Base-by-base conservation (phyloP, 164 flowering plant species). In the Protea cynaroides region DNA sequence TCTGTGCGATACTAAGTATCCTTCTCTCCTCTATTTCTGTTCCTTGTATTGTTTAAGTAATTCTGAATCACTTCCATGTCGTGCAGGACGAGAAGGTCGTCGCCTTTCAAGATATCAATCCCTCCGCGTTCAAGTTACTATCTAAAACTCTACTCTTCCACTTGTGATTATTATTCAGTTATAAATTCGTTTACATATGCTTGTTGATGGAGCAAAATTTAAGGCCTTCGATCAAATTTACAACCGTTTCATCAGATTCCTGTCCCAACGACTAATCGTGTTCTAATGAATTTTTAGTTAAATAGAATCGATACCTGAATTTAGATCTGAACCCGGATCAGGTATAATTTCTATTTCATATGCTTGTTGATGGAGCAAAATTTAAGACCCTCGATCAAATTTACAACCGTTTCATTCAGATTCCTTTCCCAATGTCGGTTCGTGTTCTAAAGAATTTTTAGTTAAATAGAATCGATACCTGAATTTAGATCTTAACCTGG, bases 101-200 rank as follows among this genome's bases (percentile, higher is more conserved):
- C 25, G 96, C 93, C 0, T 91, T 91, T 70, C 85, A 71, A 66
- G 97, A 91, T 62, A 87, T 87, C 64, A 85, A 81, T 4, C 97
- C 97, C 9, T 72, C 97, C 13, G 93, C 97, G 18, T 75, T 78
- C 71, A 88, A 87, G 97, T 90, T 7, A 10, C 40, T 13, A 25
- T 25, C 25, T 25, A 3, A 2, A 14, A 13, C 7, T 17, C 25
- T 14, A 25, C 3, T 56, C 8, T 25, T 25, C 37, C 8, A 10
- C 25, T 40, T 37, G 17, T 8, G 19, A 15, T 66, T 22, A 6
- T 29, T 29, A 29, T 21, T 14, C 34, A 47, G 6, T 34, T 49
- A 29, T 22, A 9, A 18, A 25, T 19, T 19, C 25, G n/a, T 15
- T 49, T 0, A 15, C 17, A 12, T 15, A 12, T 49, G n/a, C n/a